Evolutionary conservation across 495 filamentous ascomycete genomes (phyloP), one percentile per base, ranked within the genome.

Genomic region (Penicillium verhagenii): DNA sequence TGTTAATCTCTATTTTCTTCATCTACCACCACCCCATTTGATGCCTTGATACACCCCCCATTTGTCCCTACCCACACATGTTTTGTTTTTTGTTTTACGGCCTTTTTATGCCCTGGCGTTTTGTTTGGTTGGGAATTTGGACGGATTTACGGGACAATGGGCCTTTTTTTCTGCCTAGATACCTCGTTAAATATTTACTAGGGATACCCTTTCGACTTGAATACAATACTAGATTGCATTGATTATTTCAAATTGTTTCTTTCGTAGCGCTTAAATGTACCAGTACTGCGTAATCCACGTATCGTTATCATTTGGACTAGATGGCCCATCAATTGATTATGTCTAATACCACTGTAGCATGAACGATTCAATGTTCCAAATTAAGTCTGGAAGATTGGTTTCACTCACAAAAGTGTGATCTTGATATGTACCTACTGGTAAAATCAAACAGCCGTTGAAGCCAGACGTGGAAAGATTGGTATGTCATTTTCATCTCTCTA

Each of bases 1-100:
- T 58, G 64, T 61, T 58, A 59, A 61, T 59, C 48, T 62, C 23
- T 48, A 14, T 43, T 38, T 25, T 37, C 19, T 19, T n/a, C n/a
- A n/a, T n/a, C n/a, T n/a, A n/a, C n/a, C 42, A n/a, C 37, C 21
- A 33, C 33, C 31, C 23, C 20, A 45, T 24, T 26, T 16, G 25
- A 43, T n/a, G n/a, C 42, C 20, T 16, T 14, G 25, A 24, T 14
- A n/a, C 6, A 14, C 10, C 23, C 26, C 6, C 16, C 21, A 13
- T 42, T 11, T 13, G 16, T 7, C 38, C 38, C 20, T 16, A 19
- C n/a, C 14, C 11, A 20, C 18, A 18, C 10, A 9, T 42, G 38
- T 42, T 42, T 37, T 40, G 35, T 20, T 29, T 50, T 54, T 23
- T 33, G 14, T 6, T 19, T 24, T 35, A 16, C 47, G n/a, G 7